phyloP scores from a whole-genome alignment of 257 asterid species.

The Haberlea rhodopensis region DNA sequence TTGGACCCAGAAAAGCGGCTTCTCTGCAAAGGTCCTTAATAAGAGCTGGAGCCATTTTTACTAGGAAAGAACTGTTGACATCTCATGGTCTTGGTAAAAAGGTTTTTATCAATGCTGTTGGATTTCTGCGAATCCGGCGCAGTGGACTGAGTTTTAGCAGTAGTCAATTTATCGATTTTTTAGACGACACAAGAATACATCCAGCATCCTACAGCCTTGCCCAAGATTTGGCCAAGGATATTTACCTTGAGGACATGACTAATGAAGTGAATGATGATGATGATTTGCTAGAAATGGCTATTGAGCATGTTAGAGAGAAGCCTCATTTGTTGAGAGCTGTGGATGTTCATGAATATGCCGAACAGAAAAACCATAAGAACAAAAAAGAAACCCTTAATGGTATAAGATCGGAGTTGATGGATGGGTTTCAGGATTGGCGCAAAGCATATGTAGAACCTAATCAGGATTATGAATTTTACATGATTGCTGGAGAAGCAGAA shows the following conservation, averaged over 20 bases:
- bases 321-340: conserved; percentile 71
- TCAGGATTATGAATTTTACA: conserved; percentile 82
- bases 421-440: conserved; percentile 94
- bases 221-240: conserved; percentile 89
- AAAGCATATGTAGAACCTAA: conserved; percentile 58
- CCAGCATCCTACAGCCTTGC: conserved; percentile 93
- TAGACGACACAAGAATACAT: conserved; percentile 95
- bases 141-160: conserved; percentile 87
- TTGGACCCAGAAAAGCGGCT: conserved; percentile 96
- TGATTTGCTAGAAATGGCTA: conserved; percentile 85
- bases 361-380: conserved; percentile 48
- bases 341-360: conserved; percentile 65
- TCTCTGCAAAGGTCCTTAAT: conserved; percentile 80
- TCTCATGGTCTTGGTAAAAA: conserved; percentile 81
- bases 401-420: conserved; percentile 80
- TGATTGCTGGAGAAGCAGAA: conserved; percentile 91
- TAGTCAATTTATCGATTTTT: conserved; percentile 76
- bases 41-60: conserved; percentile 80
- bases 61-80: conserved; percentile 81
- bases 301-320: conserved; percentile 88
- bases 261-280: conserved; percentile 81
- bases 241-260: conserved; percentile 65
- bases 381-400: conserved; percentile 81
- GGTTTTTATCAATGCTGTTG: conserved; percentile 90
- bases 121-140: conserved; percentile 81